A percentile compares a stretch with the other conserved stretches of the same genome.
These are phyloP conservation scores for Garcia nutans DNA, from an alignment of 345 rosid species.

Conservation along the genomic window DNA sequence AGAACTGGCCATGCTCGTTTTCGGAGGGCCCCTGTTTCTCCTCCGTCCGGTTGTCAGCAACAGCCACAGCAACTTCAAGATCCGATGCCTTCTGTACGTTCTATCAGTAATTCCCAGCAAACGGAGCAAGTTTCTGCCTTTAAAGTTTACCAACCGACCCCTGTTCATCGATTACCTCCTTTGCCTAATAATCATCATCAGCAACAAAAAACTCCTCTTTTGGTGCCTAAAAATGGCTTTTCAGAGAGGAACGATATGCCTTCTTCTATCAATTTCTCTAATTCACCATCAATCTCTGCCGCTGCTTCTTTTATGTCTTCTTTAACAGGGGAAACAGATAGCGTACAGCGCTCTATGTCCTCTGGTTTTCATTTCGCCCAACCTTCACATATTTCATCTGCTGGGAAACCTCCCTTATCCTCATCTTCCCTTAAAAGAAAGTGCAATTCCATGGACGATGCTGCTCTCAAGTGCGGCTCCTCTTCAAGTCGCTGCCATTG, in stretches of 20 bases:
- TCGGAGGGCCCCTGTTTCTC: conserved; percentile 47
- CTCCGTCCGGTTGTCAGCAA: neutral
- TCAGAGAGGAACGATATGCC: conserved; percentile 42
- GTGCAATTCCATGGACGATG: conserved; percentile 68
- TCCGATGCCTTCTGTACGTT: conserved; percentile 16
- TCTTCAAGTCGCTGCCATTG: conserved; percentile 86
- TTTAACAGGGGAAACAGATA: conserved; percentile 67
- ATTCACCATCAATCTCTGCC: conserved; percentile 52
- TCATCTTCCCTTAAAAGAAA: conserved; percentile 59
- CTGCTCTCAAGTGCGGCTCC: conserved; percentile 58
- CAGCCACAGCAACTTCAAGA: conserved; percentile 24
- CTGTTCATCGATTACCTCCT: conserved; percentile 70
- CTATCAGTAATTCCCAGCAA: conserved; percentile 13
- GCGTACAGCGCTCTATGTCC: conserved; percentile 50
- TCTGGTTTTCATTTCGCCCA: conserved; percentile 67
- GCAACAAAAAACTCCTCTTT: conserved; percentile 22
- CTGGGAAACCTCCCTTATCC: conserved; percentile 70
- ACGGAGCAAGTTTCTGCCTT: conserved; percentile 58
- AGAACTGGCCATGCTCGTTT: conserved; percentile 96
- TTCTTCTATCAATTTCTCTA: conserved; percentile 50
- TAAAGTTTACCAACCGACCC: conserved; percentile 64
- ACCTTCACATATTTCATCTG: conserved; percentile 52
- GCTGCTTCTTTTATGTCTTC: conserved; percentile 71
- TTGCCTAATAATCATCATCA: conserved; percentile 51
- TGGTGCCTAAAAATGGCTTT: conserved; percentile 27